Base-by-base conservation (phyloP, 208 protist genomes). In the Trypanosoma scelopori region DNA sequence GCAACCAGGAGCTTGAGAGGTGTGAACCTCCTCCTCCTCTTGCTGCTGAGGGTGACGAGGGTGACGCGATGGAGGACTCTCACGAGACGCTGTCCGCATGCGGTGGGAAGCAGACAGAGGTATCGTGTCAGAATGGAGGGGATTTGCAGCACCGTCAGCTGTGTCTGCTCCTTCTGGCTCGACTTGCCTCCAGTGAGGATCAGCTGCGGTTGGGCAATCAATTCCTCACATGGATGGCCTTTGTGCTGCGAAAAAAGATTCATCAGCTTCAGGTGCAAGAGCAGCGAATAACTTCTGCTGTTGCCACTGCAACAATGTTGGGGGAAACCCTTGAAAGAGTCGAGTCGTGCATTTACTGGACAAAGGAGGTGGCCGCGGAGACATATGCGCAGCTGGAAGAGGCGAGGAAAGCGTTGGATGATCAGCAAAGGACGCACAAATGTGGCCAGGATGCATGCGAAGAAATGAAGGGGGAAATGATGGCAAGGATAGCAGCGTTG, bases 301-400 rank as follows among this genome's bases (percentile, higher is more conserved):
- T 41, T 18, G 30, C 57, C 16, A 42, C 43, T 9, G 32, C 9
- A 27, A 1, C 28, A 16, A 52, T 51, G 1, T 42, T 52, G 15
- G 32, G 57, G 12, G 25, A 63, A 35, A 43, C 57, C 45, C 18
- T 51, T 15, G 57, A 63, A 63, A 52, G 9, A 25, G 45, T 25
- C 6, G 45, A 52, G 4, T 15, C 27, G 12, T 35, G n/a, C 22
- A n/a, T 52, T 41, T 37, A 39, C 4, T 63, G 22, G 45, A 37
- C 41, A 5, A 32, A 63, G 22, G 43, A 51, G n/a, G 57, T 37
- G 5, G 0, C 22, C 22, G 57, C 43, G 27, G 57, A 63, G 30
- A 28, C 43, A 22, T 22, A 51, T 11, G 27, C 16, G 12, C 15
- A 37, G 30, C 43, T 25, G 15, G 18, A 55, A 32, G 35, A 20